Base-by-base conservation (phyloP, 257 asterid species). In the Schizonepeta tenuifolia region DNA sequence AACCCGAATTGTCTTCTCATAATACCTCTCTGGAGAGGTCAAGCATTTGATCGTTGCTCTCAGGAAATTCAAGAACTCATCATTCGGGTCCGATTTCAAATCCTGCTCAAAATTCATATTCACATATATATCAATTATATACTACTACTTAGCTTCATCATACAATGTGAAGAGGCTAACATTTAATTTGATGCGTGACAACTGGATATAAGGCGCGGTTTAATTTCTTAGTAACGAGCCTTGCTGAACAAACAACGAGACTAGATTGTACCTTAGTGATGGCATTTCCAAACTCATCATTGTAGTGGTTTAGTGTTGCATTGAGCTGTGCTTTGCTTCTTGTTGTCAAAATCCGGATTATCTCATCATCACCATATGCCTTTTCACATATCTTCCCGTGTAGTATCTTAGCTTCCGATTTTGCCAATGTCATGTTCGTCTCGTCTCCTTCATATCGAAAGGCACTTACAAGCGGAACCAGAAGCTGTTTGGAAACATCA, bases 261-360 rank as follows among this genome's bases (percentile, higher is more conserved):
- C 0, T 2, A 13, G 9, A n/a, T 38, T 26, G 14, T 83, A 93
- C 97, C 96, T 91, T 91, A 67, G 78, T 85, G 83, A 93, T 79
- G 38, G 87, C 81, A 75, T 72, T 89, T 82, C 97, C 97, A 74
- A 85, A 88, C 0, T 71, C 86, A 80, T 91, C 81, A n/a, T 86
- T 83, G 57, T 89, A 91, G 35, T 88, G 91, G 80, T 94, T 91
- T 60, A 91, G 83, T 3, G 97, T 86, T 70, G 97, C 98, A 77
- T 83, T 94, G 64, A 94, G 87, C 80, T 94, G 98, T 9, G 96
- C 86, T 82, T 93, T 91, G 88, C 97, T 91, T 86, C 97, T 85
- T 0, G 98, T 91, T 1, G 96, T 67, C 15, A 93, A 62, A 62
- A 93, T 89, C 78, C 97, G 73, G 62, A 91, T 80, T 21, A 91